Percentiles rank a stretch among this genome's conserved stretches.
Conservation (phyloP, 441 rosid genomes). For the Kokia cookei region DNA sequence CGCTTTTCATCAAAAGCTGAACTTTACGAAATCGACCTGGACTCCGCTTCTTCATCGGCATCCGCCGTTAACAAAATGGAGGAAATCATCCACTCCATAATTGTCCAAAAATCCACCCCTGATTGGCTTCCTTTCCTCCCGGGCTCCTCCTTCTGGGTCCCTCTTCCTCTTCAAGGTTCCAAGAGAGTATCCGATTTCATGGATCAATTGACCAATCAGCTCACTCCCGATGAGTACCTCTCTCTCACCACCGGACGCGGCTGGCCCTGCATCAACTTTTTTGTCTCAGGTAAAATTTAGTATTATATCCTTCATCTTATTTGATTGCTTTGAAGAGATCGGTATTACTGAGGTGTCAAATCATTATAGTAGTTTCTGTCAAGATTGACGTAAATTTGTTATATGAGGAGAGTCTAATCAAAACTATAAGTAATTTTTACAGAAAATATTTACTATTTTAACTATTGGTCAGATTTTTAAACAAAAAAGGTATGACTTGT, state of each 20-base stretch:
- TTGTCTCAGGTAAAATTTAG: not conserved
- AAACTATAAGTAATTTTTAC: too few species aligned
- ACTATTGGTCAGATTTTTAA: too few species aligned
- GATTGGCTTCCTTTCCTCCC: conserved; percentile 18
- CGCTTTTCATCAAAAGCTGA: conserved; percentile 2
- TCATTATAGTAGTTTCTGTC: too few species aligned
- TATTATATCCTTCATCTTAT: not conserved
- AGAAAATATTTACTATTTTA: too few species aligned
- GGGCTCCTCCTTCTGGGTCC: conserved; percentile 17
- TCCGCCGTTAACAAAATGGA: conserved; percentile 3
- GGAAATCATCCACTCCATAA: not conserved
- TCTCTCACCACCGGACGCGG: conserved; percentile 12
- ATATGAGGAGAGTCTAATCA: too few species aligned
- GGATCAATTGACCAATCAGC: not conserved
- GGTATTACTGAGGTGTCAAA: not conserved
- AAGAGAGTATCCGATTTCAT: conserved; percentile 3
- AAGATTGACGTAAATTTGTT: too few species aligned
- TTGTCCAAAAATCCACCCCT: conserved; percentile 8
- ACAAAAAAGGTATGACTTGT: too few species aligned
- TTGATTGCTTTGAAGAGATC: not conserved
- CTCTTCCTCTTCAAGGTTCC: not conserved
- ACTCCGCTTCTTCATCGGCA: not conserved
- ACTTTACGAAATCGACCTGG: conserved; percentile 7
- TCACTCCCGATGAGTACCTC: not conserved
- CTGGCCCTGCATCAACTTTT: conserved; percentile 7